Percentiles rank a stretch among this genome's conserved stretches.
Evolutionary conservation across 306 rosid genomes (phyloP).

Genomic region (Inga laurina): DNA sequence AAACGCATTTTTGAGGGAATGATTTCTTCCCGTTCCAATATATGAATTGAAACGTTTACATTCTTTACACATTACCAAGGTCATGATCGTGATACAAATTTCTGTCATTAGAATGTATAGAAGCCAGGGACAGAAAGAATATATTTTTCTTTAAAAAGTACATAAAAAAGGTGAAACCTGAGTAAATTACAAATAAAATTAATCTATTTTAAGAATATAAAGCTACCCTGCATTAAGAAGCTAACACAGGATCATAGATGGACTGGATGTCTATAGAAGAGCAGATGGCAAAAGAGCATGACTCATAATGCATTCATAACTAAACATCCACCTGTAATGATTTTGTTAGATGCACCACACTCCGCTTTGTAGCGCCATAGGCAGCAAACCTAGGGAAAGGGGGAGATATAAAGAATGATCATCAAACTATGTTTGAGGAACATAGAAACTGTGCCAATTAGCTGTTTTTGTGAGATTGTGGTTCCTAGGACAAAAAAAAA

Average conservation of each 20-base stretch:
- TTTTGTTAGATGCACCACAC: slow-evolving; percentile 94
- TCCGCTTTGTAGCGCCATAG: slow-evolving; percentile 97
- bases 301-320: slow-evolving; percentile 20
- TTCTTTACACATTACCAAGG: background rate
- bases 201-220: background rate
- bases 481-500: background rate
- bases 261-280: slow-evolving; percentile 5
- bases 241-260: slow-evolving; percentile 2
- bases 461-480: background rate
- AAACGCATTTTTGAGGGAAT: background rate
- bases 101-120: background rate
- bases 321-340: slow-evolving; percentile 71
- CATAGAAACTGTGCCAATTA: background rate
- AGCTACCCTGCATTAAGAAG: background rate
- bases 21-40: slow-evolving; percentile 15
- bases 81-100: background rate
- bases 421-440: background rate
- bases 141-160: background rate
- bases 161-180: background rate
- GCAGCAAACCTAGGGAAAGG: slow-evolving; percentile 83
- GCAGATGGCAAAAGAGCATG: background rate
- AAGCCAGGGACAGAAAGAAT: background rate
- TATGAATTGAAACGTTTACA: slow-evolving; percentile 2
- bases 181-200: slow-evolving; percentile 13
- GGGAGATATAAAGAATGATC: slow-evolving; percentile 22